Evolutionary conservation across 495 filamentous ascomycete species (phyloP), one percentile per base, ranked within the genome.

Genomic region (Collariella sp.): DNA sequence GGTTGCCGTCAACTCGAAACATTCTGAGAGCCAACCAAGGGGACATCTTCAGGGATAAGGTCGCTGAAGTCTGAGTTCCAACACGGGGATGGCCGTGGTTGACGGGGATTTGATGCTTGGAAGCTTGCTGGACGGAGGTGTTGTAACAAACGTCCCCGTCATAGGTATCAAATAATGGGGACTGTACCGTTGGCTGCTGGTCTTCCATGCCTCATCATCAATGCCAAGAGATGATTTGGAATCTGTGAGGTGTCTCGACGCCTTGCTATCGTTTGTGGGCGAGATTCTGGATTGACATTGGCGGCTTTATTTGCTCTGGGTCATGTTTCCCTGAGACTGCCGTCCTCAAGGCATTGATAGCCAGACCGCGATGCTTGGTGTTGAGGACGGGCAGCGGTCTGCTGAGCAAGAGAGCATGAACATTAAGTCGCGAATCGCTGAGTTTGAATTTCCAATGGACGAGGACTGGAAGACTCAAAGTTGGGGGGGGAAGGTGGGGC

Each of bases 1-100:
- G 47, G 42, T 24, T 57, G 50, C 62, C 58, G 54, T 39, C 31
- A 18, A 23, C 46, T 66, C 55, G 55, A 66, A 59, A 62, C 60
- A 45, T 55, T 12, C 10, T 9, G 31, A 18, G 18, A 40, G 40
- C 61, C 58, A 58, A 61, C 38, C n/a, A 39, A 46, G 31, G 42
- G 7, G 18, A 12, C n/a, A 34, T 18, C 34, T 40, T 22, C 2
- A 24, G 22, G 31, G 45, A 36, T 31, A 42, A 10, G 29, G 45
- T 22, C 38, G 51, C 56, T 54, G 46, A 33, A 52, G 46, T 50
- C 46, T 26, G 44, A 33, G 19, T 34, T 50, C 34, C n/a, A 29
- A 34, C 35, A 20, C 49, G 26, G 39, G 19, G 1, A 45, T 15
- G 40, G 20, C 45, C 46, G 36, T 49, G 36, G 16, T 43, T 18